Conservation (phyloP, 202 grass and related monocot species). For the Dendrocalamus latiflorus region DNA sequence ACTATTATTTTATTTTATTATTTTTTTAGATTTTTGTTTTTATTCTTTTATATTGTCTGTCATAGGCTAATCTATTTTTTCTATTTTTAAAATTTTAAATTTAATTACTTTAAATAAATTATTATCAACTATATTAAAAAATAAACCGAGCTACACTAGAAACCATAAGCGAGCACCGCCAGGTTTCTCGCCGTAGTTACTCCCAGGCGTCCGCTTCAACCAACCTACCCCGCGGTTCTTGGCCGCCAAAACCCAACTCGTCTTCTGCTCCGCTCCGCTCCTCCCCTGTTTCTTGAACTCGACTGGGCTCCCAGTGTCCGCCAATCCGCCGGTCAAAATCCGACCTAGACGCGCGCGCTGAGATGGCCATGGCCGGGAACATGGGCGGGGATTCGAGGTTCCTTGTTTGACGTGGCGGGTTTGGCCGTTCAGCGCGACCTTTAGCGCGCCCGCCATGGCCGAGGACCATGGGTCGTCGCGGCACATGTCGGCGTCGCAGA, state of each 20-base stretch:
- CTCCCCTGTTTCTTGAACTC: slow-evolving; percentile 31
- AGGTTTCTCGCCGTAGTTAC: slow-evolving; percentile 34
- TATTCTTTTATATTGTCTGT: too few species aligned
- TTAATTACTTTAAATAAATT: too few species aligned
- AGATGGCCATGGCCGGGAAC: slow-evolving; percentile 33
- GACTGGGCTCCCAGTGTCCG: neutral
- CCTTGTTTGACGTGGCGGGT: slow-evolving; percentile 12
- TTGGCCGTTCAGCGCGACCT: neutral
- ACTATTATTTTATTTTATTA: too few species aligned
- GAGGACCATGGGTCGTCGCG: slow-evolving; percentile 48
- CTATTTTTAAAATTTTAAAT: too few species aligned
- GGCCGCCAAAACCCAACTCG: slow-evolving; percentile 23
- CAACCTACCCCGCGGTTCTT: neutral
- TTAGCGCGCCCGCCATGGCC: slow-evolving; percentile 27
- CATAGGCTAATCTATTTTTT: too few species aligned
- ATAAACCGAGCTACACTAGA: too few species aligned
- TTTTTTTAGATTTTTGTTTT: too few species aligned
- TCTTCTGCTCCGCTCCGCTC: neutral
- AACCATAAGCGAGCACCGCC: too few species aligned
- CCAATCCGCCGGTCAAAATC: slow-evolving; percentile 13
- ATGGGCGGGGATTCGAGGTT: neutral
- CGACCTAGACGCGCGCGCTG: neutral
- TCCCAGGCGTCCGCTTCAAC: slow-evolving; percentile 20
- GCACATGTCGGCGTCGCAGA: slow-evolving; percentile 56
- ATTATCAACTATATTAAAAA: too few species aligned